Evolutionary conservation across 2,329 filamentous ascomycete genomes (phyloP).

Genomic region (Claviceps citrina): DNA sequence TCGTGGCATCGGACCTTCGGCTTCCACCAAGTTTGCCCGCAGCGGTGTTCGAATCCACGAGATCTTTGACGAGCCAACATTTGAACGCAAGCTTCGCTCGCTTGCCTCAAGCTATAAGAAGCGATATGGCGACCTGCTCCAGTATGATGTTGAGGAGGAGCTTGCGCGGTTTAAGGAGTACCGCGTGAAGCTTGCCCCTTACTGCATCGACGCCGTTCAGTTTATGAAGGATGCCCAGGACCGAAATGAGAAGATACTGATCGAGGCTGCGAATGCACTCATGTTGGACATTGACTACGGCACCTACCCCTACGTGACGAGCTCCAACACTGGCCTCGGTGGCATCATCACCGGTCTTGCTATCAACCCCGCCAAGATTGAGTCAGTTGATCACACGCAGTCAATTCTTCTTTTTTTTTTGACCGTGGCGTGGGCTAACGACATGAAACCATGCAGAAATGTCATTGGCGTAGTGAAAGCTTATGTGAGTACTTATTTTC

Average conservation of each 20-base stretch:
- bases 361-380: slow-evolving; percentile 38
- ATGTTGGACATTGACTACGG: slow-evolving; percentile 51
- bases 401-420: too few species aligned
- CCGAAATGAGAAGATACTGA: slow-evolving; percentile 42
- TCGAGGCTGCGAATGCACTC: slow-evolving; percentile 47
- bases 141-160: slow-evolving; percentile 56
- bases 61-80: slow-evolving; percentile 49
- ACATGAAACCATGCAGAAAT: background rate
- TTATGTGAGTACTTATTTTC: background rate
- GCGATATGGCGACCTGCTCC: slow-evolving; percentile 49
- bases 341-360: slow-evolving; percentile 14
- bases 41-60: slow-evolving; percentile 53
- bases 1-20: slow-evolving; percentile 15
- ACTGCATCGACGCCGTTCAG: slow-evolving; percentile 50
- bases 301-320: slow-evolving; percentile 15
- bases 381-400: slow-evolving; percentile 12
- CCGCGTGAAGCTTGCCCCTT: slow-evolving; percentile 40
- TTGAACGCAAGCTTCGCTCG: slow-evolving; percentile 49
- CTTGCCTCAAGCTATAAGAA: slow-evolving; percentile 47
- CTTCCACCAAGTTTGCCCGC: slow-evolving; percentile 21
- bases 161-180: slow-evolving; percentile 45
- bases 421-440: background rate
- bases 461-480: slow-evolving; percentile 1
- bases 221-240: slow-evolving; percentile 48
- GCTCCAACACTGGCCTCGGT: slow-evolving; percentile 14